These are phyloP conservation scores for Halteria grandinella DNA, from an alignment of 73 alveolate species.

Conservation along the genomic window DNA sequence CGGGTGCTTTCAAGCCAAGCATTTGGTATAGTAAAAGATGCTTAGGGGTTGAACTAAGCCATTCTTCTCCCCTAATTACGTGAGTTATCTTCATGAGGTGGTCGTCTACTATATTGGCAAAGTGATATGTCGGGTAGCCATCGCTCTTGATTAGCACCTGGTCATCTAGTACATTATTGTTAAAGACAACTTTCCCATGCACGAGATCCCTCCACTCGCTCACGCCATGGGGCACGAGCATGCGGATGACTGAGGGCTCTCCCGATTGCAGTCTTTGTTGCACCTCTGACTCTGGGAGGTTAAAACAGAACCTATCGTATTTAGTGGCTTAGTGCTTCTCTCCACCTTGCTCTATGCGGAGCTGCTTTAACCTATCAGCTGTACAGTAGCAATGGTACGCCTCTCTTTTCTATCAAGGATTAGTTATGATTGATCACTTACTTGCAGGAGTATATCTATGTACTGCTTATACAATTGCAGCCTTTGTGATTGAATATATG, in stretches of 20 bases:
- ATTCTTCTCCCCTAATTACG: slow-evolving; percentile 82
- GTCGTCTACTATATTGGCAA: slow-evolving; percentile 80
- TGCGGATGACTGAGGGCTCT: slow-evolving; percentile 60
- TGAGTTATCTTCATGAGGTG: slow-evolving; percentile 75
- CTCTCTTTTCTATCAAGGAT: slow-evolving; percentile 50
- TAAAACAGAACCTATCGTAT: slow-evolving; percentile 70
- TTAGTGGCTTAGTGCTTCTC: slow-evolving; percentile 54
- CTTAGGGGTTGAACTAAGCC: slow-evolving; percentile 78
- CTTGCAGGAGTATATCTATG: slow-evolving; percentile 57
- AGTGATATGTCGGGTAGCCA: slow-evolving; percentile 78
- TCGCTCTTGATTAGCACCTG: slow-evolving; percentile 68
- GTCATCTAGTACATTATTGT: slow-evolving; percentile 69
- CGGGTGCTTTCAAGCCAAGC: slow-evolving; percentile 63
- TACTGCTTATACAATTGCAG: slow-evolving; percentile 47
- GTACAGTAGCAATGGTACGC: slow-evolving; percentile 80
- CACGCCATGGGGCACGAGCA: slow-evolving; percentile 64
- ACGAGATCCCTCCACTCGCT: slow-evolving; percentile 67
- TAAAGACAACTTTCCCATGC: slow-evolving; percentile 70
- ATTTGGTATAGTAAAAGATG: slow-evolving; percentile 62
- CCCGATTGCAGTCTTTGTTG: slow-evolving; percentile 53
- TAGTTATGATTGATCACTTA: not conserved
- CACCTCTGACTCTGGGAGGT: slow-evolving; percentile 51
- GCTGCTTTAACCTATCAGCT: slow-evolving; percentile 55
- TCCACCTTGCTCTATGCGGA: slow-evolving; percentile 54
- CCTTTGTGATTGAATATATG: slow-evolving; percentile 69